Base-by-base conservation (phyloP, 257 asterid genomes). In the Jasminum sambac region DNA sequence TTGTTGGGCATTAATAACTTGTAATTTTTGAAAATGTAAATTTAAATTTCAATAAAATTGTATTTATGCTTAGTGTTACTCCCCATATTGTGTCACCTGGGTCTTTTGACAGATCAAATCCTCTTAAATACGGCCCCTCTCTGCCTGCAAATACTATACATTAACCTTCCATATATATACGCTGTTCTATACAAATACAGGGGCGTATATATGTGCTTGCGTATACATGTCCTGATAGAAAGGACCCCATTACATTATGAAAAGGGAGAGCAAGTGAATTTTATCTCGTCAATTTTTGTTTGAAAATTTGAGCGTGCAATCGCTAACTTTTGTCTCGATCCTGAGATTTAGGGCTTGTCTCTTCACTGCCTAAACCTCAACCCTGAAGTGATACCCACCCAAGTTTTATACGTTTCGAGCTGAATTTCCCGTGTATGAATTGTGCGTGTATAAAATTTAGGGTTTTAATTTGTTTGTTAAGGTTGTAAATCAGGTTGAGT, bases 271-370 rank as follows among this genome's bases (percentile, higher is more conserved):
- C 34, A 19, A 57, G 42, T 12, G 26, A 34, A 64, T 48, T 34
- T 64, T 64, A 8, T 77, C 61, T 72, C 75, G 36, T 25, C 46
- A 14, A 58, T 70, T 6, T 6, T 40, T 68, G 62, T 84, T 40
- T 25, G 59, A 68, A 63, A 66, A 67, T 68, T 44, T 67, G 76
- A 78, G 67, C 26, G 64, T 59, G 63, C 70, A 74, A 74, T 59
- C 82, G 81, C 81, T 81, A 58, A 76, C 37, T 71, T 78, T 40
- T 44, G 57, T 72, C 77, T 73, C 75, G 86, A 81, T 83, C 79
- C 78, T 81, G 78, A 78, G 95, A 79, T 72, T 83, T 79, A 75
- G 84, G 88, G 81, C 71, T 79, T 76, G 63, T 61, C 50, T 60
- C 36, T 38, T 43, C 46, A 10, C 63, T 66, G 19, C 11, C 37